Conservation (phyloP, 805 yeast genomes). For the Lipomyces chichibuensis region DNA sequence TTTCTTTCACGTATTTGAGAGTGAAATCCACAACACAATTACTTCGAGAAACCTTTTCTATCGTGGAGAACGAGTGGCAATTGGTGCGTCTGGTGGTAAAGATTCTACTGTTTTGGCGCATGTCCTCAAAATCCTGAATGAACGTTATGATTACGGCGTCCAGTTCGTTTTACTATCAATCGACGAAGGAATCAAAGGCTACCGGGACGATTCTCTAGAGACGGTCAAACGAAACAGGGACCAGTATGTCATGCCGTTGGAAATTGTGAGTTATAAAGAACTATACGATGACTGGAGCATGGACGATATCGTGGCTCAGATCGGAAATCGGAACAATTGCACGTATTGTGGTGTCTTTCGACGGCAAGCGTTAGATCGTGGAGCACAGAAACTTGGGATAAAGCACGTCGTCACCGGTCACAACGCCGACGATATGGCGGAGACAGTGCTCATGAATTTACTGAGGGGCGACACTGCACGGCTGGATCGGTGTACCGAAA, state of each 20-base stretch:
- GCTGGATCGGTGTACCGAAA: conserved; percentile 81
- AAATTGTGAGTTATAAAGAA: conserved; percentile 82
- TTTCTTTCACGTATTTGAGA: conserved; percentile 87
- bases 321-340: conserved; percentile 91
- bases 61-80: conserved; percentile 86
- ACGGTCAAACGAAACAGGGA: conserved; percentile 91
- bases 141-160: conserved; percentile 85
- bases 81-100: conserved; percentile 98
- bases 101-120: conserved; percentile 96
- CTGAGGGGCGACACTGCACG: conserved; percentile 96
- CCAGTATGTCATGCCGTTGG: conserved; percentile 79
- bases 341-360: conserved; percentile 98
- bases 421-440: conserved; percentile 99
- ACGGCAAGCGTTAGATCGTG: conserved; percentile 95
- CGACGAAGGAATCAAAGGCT: conserved; percentile 97
- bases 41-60: conserved; percentile 66
- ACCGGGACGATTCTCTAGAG: conserved; percentile 94
- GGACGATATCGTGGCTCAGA: conserved; percentile 96
- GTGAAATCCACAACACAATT: conserved; percentile 93
- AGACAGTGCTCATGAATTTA: conserved; percentile 92
- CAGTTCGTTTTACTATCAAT: conserved; percentile 79
- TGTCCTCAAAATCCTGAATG: conserved; percentile 82
- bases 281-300: conserved; percentile 90
- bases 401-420: conserved; percentile 96
- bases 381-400: conserved; percentile 83